Evolutionary conservation across 495 filamentous ascomycete species (phyloP).

Genomic region (Neurospora discreta): DNA sequence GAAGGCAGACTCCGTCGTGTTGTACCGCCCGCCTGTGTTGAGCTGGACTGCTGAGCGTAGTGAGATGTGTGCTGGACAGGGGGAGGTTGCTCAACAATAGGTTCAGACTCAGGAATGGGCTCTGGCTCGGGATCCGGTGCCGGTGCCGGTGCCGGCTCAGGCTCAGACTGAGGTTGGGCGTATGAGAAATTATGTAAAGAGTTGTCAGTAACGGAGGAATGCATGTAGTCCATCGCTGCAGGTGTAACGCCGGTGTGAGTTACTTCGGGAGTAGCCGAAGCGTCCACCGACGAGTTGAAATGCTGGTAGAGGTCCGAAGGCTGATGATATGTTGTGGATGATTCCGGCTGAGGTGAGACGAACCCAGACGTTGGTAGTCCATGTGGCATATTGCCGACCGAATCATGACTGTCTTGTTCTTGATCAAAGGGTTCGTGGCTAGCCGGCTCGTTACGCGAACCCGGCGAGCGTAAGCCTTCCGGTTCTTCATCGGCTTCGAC

Average conservation of each 20-base stretch:
- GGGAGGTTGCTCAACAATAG: constrained; percentile 1
- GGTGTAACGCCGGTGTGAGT: constrained; percentile 1
- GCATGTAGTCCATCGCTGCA: constrained; percentile 3
- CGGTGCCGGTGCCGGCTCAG: background rate
- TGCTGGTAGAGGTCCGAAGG: constrained; percentile 11
- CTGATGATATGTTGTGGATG: constrained; percentile 5
- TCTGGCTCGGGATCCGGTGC: background rate
- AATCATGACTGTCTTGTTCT: background rate
- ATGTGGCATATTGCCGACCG: background rate
- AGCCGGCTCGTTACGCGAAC: constrained; percentile 9
- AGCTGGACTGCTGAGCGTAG: background rate
- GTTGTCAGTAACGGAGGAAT: constrained; percentile 1
- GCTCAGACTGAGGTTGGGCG: background rate
- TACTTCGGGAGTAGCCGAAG: background rate
- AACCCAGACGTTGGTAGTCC: constrained; percentile 3
- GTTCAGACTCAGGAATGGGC: background rate
- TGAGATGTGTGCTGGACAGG: background rate
- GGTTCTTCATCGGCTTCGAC: constrained; percentile 14
- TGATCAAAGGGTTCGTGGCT: background rate
- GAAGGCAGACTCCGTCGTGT: constrained; percentile 3
- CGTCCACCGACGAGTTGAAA: constrained; percentile 5
- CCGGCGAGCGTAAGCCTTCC: constrained; percentile 18
- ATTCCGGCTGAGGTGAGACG: constrained; percentile 6
- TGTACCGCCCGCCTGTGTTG: background rate
- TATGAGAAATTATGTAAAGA: constrained; percentile 3